A percentile compares a stretch with the other conserved stretches of the same genome.
phyloP scores from a whole-genome alignment of 2,329 filamentous ascomycete genomes.

The Metarhizium humberi region DNA sequence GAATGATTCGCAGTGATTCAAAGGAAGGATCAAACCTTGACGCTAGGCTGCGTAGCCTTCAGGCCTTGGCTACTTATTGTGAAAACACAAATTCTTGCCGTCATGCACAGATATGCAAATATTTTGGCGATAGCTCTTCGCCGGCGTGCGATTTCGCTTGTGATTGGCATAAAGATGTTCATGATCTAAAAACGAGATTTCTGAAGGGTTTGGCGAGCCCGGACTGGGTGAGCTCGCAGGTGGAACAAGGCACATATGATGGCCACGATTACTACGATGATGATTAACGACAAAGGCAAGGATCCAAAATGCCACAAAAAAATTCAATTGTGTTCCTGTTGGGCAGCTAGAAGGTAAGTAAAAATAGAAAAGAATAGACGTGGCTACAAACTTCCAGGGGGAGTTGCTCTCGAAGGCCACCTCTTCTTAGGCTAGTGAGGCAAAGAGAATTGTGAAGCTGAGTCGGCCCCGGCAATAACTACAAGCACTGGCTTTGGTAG shows the following conservation, averaged over 20 bases:
- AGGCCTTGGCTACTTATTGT: conserved; percentile 68
- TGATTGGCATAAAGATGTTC: conserved; percentile 65
- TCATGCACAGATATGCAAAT: conserved; percentile 64
- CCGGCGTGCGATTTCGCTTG: conserved; percentile 65
- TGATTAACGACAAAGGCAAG: conserved; percentile 16
- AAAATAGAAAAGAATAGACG: no score
- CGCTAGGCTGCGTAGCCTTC: conserved; percentile 52
- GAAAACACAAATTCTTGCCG: conserved; percentile 66
- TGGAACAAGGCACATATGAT: conserved; percentile 48
- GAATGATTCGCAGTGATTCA: conserved; percentile 38
- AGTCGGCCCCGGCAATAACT: no score
- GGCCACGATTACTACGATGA: conserved; percentile 46
- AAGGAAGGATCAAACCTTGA: conserved; percentile 33
- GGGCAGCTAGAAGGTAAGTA: no score
- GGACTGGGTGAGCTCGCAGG: conserved; percentile 56
- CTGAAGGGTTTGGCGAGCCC: conserved; percentile 46
- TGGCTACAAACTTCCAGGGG: no score
- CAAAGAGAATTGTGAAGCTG: no score
- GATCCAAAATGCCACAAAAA: no score
- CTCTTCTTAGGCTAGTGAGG: no score
- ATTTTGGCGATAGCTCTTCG: conserved; percentile 59
- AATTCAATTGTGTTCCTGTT: no score
- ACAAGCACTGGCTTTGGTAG: no score
- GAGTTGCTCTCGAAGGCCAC: no score
- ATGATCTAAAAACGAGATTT: conserved; percentile 48